Evolutionary conservation across 73 alveolate species (phyloP).

Genomic region (Uronychia setigera): DNA sequence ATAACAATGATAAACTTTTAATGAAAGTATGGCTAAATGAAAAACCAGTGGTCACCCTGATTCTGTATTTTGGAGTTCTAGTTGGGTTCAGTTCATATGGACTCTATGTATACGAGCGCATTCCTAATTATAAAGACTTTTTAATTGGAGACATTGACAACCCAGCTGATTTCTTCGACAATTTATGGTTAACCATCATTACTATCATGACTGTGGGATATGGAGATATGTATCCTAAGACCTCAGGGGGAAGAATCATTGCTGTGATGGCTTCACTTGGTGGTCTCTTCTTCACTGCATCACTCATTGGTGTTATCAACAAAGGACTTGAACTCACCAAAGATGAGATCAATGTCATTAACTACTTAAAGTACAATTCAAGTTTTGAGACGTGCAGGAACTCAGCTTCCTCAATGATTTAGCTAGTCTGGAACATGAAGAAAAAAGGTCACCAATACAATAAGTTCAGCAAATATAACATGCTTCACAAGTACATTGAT

Average conservation of each 20-base stretch:
- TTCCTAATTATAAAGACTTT: background rate
- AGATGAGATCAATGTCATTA: background rate
- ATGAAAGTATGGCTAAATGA: background rate
- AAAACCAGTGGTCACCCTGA: background rate
- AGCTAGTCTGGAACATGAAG: background rate
- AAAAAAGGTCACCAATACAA: no score
- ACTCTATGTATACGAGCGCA: background rate
- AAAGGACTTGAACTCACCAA: background rate
- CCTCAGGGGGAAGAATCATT: background rate
- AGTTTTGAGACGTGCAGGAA: background rate
- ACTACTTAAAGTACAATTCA: background rate
- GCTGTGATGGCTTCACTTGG: background rate
- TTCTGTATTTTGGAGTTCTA: background rate
- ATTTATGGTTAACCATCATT: conserved; percentile 7
- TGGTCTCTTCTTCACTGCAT: conserved; percentile 2
- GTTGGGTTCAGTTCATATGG: background rate
- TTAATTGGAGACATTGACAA: background rate
- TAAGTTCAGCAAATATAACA: background rate
- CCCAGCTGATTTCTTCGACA: background rate
- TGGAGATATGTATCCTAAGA: conserved; percentile 9
- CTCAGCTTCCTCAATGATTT: background rate
- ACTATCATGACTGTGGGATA: conserved; percentile 16
- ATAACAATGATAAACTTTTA: background rate
- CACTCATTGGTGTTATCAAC: background rate
- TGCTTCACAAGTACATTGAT: background rate